Evolutionary conservation across 441 rosid species (phyloP), one percentile per base, ranked within the genome.

Genomic region (Sinapis alba): DNA sequence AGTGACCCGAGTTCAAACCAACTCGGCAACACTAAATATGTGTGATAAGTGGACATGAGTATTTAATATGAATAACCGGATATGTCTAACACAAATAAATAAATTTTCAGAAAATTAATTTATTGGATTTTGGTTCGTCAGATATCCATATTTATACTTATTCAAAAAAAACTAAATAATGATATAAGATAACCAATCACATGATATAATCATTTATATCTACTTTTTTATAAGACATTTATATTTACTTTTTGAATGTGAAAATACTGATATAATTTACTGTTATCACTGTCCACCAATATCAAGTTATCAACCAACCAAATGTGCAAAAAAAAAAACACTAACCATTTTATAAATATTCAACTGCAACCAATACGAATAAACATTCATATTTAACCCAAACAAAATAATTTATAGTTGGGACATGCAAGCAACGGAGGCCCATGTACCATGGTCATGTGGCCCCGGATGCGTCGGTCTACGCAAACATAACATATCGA

Each of bases 401-500:
- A 24, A 24, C 27, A 57, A 13, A 57, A 57, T 1, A 7, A 28
- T 27, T 13, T 7, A 59, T 59, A 59, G 21, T 27, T 8, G 58
- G 66, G 72, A 60, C 77, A 54, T 66, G 77, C 65, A 8, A 21
- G 73, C 69, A 61, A 54, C 68, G 28, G 10, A 72, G 74, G 56
- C 63, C 72, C 73, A 61, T 72, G 59, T 32, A 51, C 77, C 77
- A 72, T 72, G 69, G 64, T 67, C 77, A 67, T 61, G 69, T 77
- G 81, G 65, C 69, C 81, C 73, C 32, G 1, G 50, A 38, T 78
- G 81, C 41, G 21, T 41, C 43, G 51, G 54, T 65, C 69, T 41
- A 67, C 73, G 56, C 59, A 47, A 53, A 72, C 77, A 78, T 66
- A 61, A 65, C 76, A 77, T 65, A 59, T 63, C 68, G 43, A 60